Evolutionary conservation across 2,329 filamentous ascomycete genomes (phyloP), one percentile per base, ranked within the genome.

Genomic region (Davidsoniella eucalypti): DNA sequence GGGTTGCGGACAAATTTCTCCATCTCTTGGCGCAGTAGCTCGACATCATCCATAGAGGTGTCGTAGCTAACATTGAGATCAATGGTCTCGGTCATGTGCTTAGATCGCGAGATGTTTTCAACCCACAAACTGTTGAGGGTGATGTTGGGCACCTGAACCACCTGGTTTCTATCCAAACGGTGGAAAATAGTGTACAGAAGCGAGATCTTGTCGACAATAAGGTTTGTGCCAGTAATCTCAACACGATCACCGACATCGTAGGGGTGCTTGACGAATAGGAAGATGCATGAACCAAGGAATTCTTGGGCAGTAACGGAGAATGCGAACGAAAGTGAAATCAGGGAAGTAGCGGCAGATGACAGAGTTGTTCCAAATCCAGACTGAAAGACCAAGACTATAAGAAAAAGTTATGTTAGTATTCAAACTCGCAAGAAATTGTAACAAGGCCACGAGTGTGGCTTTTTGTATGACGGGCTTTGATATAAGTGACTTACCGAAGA

Each of bases 241-340:
- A 96, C 85, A 23, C 92, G 82, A 63, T 98, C 92, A 54, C 90
- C 88, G 18, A 96, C 87, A 62, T 98, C 92, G 63, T 84, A 96
- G 0, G 92, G 90, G 63, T 98, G 92, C 70, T 98, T 98, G 69
- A 96, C 87, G 60, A 98, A 98, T 1, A 98, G 70, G 70, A 98
- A 98, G 60, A 98, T 94, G 69, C 90, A 96, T 37, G 88, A 95
- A 60, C 90, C 90, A n/a, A 98, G 76, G 55, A 98, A 84, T 65
- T 98, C 92, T 65, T 95, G 88, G 3, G 83, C 82, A 1, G 88
- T 95, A 51, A 83, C 82, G 21, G 88, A 82, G 64, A 98, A 96
- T 58, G 95, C 83, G 67, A 98, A 98, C 3, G 90, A 95, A n/a
- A 96, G 70, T 5, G 90, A 96, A 8, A 98, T 78, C 40, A 98